Percentiles rank a stretch among this genome's conserved stretches.
Evolutionary conservation across 2,329 filamentous ascomycete genomes (phyloP).

Genomic region (Colletotrichum cuscutae): DNA sequence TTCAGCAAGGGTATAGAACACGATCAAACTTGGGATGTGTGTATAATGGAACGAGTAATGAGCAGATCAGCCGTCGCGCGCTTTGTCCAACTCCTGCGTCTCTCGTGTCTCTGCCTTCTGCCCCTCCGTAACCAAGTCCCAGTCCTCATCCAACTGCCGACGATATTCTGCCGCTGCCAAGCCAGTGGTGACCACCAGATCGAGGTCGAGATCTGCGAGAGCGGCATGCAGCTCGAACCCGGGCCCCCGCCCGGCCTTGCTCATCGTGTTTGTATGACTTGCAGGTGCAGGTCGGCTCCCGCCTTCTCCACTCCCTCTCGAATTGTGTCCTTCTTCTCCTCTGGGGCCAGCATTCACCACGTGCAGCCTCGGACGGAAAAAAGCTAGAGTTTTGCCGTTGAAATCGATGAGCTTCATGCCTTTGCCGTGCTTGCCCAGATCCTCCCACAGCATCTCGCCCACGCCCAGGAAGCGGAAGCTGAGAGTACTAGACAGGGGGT

Average conservation of each 20-base stretch:
- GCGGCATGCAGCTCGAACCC: slow-evolving; percentile 30
- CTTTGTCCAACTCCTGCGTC: neutral
- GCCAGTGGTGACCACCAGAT: slow-evolving; percentile 32
- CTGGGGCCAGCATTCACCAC: neutral
- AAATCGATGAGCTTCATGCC: slow-evolving; percentile 33
- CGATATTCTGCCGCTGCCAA: slow-evolving; percentile 33
- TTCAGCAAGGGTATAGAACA: slow-evolving; percentile 14
- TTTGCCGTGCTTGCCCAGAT: neutral
- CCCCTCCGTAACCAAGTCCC: slow-evolving; percentile 3
- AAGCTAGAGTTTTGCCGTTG: slow-evolving; percentile 16
- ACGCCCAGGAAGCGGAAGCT: slow-evolving; percentile 26
- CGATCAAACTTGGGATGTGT: neutral
- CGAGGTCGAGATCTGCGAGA: slow-evolving; percentile 30
- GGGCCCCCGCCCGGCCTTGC: neutral
- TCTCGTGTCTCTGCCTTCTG: neutral
- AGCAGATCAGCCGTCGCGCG: neutral
- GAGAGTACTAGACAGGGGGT: slow-evolving; percentile 21
- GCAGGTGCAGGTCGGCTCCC: neutral
- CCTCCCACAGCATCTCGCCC: slow-evolving; percentile 31
- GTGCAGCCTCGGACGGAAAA: slow-evolving; percentile 23
- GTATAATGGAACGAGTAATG: slow-evolving; percentile 16
- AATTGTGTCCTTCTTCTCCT: neutral
- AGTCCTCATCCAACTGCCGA: slow-evolving; percentile 27
- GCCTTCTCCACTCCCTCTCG: neutral
- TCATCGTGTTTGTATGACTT: neutral